Evolutionary conservation across 129 eudicot species (phyloP).

Genomic region (Silybum marianum): DNA sequence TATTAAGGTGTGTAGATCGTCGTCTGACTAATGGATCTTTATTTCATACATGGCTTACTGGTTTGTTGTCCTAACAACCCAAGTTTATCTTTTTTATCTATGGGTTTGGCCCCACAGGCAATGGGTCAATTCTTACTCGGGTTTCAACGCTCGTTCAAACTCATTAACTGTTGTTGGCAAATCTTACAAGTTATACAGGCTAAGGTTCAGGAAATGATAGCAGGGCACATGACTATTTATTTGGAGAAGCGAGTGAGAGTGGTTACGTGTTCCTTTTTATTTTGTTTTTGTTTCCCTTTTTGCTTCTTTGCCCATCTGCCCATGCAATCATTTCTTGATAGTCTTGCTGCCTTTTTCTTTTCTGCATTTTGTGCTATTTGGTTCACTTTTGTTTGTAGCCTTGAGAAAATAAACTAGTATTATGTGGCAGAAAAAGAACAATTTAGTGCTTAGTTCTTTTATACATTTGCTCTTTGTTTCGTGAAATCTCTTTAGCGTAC

Average conservation of each 20-base stretch:
- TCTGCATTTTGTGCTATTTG: background rate
- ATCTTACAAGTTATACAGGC: constrained; percentile 5
- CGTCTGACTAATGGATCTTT: background rate
- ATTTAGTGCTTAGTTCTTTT: background rate
- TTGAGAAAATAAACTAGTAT: background rate
- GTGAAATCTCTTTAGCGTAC: constrained; percentile 9
- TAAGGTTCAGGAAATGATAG: background rate
- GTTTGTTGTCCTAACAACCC: background rate
- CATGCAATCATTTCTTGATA: background rate
- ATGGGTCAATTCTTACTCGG: constrained; percentile 11
- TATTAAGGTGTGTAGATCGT: background rate
- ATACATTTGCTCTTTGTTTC: constrained; percentile 1
- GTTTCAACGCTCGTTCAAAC: constrained; percentile 9
- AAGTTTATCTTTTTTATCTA: background rate
- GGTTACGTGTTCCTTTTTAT: background rate
- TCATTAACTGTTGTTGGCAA: constrained; percentile 1
- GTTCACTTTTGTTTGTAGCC: background rate
- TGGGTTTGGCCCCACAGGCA: constrained; percentile 1
- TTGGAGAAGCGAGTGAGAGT: background rate
- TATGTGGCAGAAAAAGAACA: background rate
- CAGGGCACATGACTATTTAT: background rate
- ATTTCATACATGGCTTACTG: background rate
- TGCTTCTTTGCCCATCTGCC: background rate
- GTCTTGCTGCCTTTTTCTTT: background rate
- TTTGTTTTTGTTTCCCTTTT: background rate